Evolutionary conservation across 23 red algal species (phyloP).

Genomic region (Gracilariopsis chorda): DNA sequence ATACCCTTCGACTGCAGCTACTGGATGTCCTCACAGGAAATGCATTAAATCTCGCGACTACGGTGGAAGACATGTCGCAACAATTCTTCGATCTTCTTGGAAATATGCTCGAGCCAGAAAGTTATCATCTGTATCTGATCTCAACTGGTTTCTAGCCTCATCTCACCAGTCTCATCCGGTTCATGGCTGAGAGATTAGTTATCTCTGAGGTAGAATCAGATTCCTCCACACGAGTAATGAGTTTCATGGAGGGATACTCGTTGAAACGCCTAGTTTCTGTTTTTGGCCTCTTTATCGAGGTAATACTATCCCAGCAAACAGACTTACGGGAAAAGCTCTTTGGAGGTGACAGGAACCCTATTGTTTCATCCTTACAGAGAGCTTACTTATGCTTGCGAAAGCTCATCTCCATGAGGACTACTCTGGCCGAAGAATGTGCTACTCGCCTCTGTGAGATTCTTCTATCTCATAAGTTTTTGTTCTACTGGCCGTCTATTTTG

Average conservation of each 20-base stretch:
- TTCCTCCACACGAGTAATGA: conserved; percentile 16
- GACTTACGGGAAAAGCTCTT: conserved; percentile 19
- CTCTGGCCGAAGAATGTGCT: conserved; percentile 64
- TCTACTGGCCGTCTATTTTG: conserved; percentile 16
- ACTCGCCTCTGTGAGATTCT: conserved; percentile 55
- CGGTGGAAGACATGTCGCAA: conserved; percentile 42
- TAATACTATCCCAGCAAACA: conserved; percentile 24
- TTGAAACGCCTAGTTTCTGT: conserved; percentile 50
- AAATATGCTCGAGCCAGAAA: conserved; percentile 19
- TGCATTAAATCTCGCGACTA: conserved; percentile 25
- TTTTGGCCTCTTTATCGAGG: conserved; percentile 27
- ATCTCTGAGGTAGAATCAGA: conserved; percentile 52
- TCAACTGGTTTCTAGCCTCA: conserved; percentile 36
- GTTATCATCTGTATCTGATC: conserved; percentile 47
- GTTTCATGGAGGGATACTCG: conserved; percentile 64
- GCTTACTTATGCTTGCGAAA: conserved; percentile 65
- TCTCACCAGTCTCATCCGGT: conserved; percentile 39
- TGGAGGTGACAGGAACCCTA: not conserved
- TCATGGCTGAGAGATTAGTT: conserved; percentile 28
- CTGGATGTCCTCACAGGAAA: conserved; percentile 51
- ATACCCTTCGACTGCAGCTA: conserved; percentile 43
- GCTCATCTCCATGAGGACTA: conserved; percentile 60
- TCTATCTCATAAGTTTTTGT: conserved; percentile 28
- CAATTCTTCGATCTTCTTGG: conserved; percentile 68
- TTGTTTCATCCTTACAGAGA: conserved; percentile 39